These are phyloP conservation scores for Carex myosuroides DNA, from an alignment of 176 grass and related monocot species.

Conservation along the genomic window DNA sequence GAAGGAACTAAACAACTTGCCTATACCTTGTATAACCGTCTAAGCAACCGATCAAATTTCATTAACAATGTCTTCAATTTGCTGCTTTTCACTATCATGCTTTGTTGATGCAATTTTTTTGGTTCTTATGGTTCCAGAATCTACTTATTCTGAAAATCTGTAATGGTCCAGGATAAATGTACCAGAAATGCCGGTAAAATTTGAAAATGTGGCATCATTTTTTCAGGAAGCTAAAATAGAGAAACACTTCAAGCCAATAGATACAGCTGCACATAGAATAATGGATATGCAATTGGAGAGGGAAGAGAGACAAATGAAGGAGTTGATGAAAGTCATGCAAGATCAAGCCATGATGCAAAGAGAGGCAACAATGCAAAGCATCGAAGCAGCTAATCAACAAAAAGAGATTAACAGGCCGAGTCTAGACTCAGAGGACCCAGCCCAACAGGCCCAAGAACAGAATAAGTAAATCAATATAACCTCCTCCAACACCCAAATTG, in stretches of 20 bases:
- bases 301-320: slow-evolving; percentile 62
- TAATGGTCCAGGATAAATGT: neutral
- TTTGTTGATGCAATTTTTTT: slow-evolving; percentile 10
- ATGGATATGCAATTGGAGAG: slow-evolving; percentile 82
- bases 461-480: neutral
- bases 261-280: slow-evolving; percentile 59
- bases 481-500: neutral
- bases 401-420: neutral
- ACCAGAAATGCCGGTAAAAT: neutral
- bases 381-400: slow-evolving; percentile 16
- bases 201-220: slow-evolving; percentile 16
- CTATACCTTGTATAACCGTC: neutral
- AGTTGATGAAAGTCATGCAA: slow-evolving; percentile 59
- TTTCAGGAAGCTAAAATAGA: slow-evolving; percentile 78
- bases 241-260: slow-evolving; percentile 83
- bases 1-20: neutral
- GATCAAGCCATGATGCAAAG: slow-evolving; percentile 55
- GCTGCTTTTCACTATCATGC: neutral
- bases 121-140: neutral
- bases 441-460: slow-evolving; percentile 31
- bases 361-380: slow-evolving; percentile 40
- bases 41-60: neutral
- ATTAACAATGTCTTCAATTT: neutral
- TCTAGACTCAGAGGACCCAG: slow-evolving; percentile 14
- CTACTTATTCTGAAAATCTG: neutral